Conservation (phyloP, 2,329 filamentous ascomycete genomes). For the Aspergillus ustus region DNA sequence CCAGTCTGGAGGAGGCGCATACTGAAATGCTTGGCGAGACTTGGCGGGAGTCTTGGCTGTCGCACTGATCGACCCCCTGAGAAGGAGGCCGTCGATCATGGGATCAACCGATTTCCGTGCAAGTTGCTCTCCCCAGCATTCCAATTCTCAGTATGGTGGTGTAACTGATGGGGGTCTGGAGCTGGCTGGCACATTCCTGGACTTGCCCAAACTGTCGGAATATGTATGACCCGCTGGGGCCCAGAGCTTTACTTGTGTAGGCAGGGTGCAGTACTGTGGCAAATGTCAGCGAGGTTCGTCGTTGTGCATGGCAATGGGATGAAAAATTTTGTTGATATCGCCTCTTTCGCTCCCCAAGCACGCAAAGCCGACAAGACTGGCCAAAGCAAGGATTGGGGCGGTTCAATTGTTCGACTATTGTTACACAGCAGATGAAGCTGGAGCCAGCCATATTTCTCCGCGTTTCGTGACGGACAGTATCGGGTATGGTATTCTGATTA, state of each 20-base stretch:
- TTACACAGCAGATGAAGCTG: slow-evolving; percentile 19
- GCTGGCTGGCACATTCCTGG: slow-evolving; percentile 1
- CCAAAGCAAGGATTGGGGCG: slow-evolving; percentile 7
- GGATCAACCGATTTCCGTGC: slow-evolving; percentile 12
- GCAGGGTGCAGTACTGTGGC: neutral
- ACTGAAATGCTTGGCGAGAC: slow-evolving; percentile 25
- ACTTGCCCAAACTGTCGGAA: neutral
- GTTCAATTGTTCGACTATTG: neutral
- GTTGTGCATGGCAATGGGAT: neutral
- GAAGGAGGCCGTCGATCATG: slow-evolving; percentile 21
- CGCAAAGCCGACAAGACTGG: slow-evolving; percentile 3
- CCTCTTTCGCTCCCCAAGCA: neutral
- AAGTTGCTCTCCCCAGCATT: slow-evolving; percentile 3
- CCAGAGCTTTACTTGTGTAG: neutral
- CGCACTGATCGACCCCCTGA: slow-evolving; percentile 16
- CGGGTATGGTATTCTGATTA: slow-evolving; percentile 16
- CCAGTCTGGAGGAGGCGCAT: slow-evolving; percentile 16
- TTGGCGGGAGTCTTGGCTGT: slow-evolving; percentile 30
- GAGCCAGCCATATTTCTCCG: slow-evolving; percentile 12
- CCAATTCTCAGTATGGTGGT: slow-evolving; percentile 6
- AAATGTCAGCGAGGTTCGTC: neutral
- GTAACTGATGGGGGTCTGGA: slow-evolving; percentile 14
- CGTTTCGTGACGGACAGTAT: slow-evolving; percentile 18
- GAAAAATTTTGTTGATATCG: neutral
- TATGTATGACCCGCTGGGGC: neutral